Base-by-base conservation (phyloP, 495 filamentous ascomycete species). In the Penicillium cosmopolitanum region DNA sequence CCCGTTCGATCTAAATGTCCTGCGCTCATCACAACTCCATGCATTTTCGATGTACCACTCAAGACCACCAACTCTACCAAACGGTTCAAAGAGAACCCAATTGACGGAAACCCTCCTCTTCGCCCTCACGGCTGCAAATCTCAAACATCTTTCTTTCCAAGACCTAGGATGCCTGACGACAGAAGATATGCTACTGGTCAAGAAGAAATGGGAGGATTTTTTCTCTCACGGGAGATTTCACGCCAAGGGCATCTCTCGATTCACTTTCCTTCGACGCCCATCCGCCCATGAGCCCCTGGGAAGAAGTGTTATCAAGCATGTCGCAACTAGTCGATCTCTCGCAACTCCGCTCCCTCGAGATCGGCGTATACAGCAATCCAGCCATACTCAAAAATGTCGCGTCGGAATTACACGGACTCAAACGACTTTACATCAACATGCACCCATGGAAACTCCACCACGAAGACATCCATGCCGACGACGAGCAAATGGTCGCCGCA, bases 261-360 rank as follows among this genome's bases (percentile, higher is more conserved):
- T 48, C 46, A 8, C 46, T 48, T n/a, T 48, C 46, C 46, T 48
- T 48, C n/a, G 46, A 48, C n/a, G 18, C 46, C 46, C 46, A 48
- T n/a, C 46, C 46, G 5, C 23, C 46, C 10, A 19, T 48, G 5
- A 48, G 46, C 23, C 46, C 46, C 12, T 48, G 46, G 46, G 46
- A 48, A 48, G 46, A 48, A 25, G 46, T 48, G 5, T 48, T 48
- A 28, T 48, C 23, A 28, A 48, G 23, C 21, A 48, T 48, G 46
- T 25, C 46, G 10, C 46, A 48, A 3, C 15, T 48, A n/a, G 46
- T 48, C 19, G 46, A 48, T 48, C 46, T 48, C 10, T 48, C 46
- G 9, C 46, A 18, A 1, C 46, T 48, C 0, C 46, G 46, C 23
- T 48, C 46, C 10, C 46, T 48, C 19, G 46, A 48, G 23, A 48